Percentiles rank a stretch among this genome's conserved stretches.
phyloP scores from a whole-genome alignment of 306 rosid species.

The Malus domestica region DNA sequence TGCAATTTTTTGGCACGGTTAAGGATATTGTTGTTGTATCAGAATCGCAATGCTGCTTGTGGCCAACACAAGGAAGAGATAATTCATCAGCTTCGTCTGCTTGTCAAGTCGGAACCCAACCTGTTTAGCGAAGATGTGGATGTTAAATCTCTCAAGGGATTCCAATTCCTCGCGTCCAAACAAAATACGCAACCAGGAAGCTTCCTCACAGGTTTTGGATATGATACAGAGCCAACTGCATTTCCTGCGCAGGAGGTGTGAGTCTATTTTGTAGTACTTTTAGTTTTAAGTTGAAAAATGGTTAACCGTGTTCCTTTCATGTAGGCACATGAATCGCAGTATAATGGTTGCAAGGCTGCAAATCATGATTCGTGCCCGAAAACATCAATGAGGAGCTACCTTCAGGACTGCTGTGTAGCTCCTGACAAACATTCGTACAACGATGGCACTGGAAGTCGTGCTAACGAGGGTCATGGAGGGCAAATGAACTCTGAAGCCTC shows the following conservation, averaged over 20 bases:
- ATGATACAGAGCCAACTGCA: constrained; percentile 27
- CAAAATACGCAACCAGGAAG: constrained; percentile 23
- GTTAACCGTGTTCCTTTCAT: background rate
- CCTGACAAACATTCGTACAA: constrained; percentile 24
- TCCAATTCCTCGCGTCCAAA: constrained; percentile 22
- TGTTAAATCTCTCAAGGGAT: constrained; percentile 4
- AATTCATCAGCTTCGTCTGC: constrained; percentile 63
- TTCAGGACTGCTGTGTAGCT: constrained; percentile 29
- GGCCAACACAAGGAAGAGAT: constrained; percentile 70
- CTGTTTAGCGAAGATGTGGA: constrained; percentile 11
- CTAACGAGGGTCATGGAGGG: constrained; percentile 19
- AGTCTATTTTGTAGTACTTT: constrained; percentile 12
- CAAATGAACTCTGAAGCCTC: constrained; percentile 21
- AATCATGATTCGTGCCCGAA: constrained; percentile 36
- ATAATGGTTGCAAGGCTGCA: constrained; percentile 24
- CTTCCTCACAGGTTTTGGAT: constrained; percentile 24
- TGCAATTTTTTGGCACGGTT: constrained; percentile 30
- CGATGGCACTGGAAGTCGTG: constrained; percentile 22
- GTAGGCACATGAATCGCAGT: constrained; percentile 31
- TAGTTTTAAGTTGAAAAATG: background rate
- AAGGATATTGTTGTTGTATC: constrained; percentile 42
- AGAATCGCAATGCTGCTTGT: constrained; percentile 81
- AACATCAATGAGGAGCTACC: constrained; percentile 16
- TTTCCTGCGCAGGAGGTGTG: constrained; percentile 45
- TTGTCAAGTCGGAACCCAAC: constrained; percentile 52